Base-by-base conservation (phyloP, 1,284 basidiomycete species). In the Grifola frondosa region DNA sequence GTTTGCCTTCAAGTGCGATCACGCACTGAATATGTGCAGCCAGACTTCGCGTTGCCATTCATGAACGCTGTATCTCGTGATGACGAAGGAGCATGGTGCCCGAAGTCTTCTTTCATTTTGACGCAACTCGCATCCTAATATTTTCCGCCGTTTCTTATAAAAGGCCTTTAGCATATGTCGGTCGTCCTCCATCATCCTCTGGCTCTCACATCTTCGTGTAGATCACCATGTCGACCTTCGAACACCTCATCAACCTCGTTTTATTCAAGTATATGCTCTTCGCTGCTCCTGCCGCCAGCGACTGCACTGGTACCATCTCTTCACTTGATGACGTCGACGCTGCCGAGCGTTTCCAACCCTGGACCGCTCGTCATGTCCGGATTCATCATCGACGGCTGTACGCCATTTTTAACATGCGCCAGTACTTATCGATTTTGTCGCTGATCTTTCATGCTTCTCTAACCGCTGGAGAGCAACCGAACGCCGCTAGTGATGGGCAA, bases 401-500 rank as follows among this genome's bases (percentile, higher is more conserved):
- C n/a, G n/a, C n/a, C n/a, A n/a, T n/a, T n/a, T n/a, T n/a, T n/a
- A n/a, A n/a, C n/a, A 45, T 20, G 9, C 13, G 17, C 15, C 15
- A n/a, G n/a, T n/a, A n/a, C n/a, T n/a, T n/a, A n/a, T 28, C 24
- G 3, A 22, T 9, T 6, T 13, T n/a, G n/a, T n/a, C n/a, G n/a
- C n/a, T n/a, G n/a, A n/a, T n/a, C 15, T 16, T 11, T 10, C 11
- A 10, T 15, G 2, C 19, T 13, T 5, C 3, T 25, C 22, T 34
- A 69, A 65, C 66, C 7, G 60, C 59, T 3, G 67, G 66, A 13
- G 62, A 65, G 48, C 50, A 59, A 15, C 67, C 75, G 0, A 78
- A 78, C n/a, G 59, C 68, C 5, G 61, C 72, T 30, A 75, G 73
- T 49, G 59, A 60, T 25, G 71, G n/a, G 73, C 13, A 47, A 59